phyloP scores from a whole-genome alignment of 1,284 basidiomycete genomes.

The Agroathelia rolfsii region DNA sequence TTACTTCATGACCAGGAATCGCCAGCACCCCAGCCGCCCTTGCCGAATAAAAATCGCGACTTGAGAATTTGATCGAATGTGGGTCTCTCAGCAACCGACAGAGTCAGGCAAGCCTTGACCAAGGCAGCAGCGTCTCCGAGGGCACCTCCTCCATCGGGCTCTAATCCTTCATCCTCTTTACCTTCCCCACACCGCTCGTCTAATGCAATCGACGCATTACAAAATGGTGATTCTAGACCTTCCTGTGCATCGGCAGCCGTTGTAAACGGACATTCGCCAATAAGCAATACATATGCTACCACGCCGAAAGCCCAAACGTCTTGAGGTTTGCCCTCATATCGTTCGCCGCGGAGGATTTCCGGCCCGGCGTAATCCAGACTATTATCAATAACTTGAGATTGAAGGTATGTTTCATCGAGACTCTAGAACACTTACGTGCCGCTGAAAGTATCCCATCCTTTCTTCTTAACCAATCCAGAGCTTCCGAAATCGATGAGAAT shows the following conservation, averaged over 20 bases:
- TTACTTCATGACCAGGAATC: conserved; percentile 10
- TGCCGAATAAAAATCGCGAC: conserved; percentile 68
- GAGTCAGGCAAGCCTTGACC: conserved; percentile 68
- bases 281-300: conserved; percentile 90
- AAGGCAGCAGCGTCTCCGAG: conserved; percentile 74
- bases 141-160: conserved; percentile 70
- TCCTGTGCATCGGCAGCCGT: conserved; percentile 78
- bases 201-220: conserved; percentile 59
- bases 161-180: conserved; percentile 61
- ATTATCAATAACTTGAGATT: conserved; percentile 13
- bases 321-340: conserved; percentile 93
- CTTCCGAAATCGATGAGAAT: conserved; percentile 97
- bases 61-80: conserved; percentile 73
- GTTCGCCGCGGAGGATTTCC: conserved; percentile 90
- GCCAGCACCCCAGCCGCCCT: conserved; percentile 45
- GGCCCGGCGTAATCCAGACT: conserved; percentile 96
- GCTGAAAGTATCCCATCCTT: conserved; percentile 92
- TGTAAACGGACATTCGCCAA: conserved; percentile 92
- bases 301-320: conserved; percentile 99
- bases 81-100: conserved; percentile 66
- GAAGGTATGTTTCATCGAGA: conserved; percentile 7
- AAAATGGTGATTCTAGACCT: conserved; percentile 66
- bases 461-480: conserved; percentile 76
- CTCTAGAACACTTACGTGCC: conserved; percentile 65
- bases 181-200: conserved; percentile 69